Base-by-base conservation (phyloP, 495 filamentous ascomycete genomes). In the Lasiosphaeria miniovina region DNA sequence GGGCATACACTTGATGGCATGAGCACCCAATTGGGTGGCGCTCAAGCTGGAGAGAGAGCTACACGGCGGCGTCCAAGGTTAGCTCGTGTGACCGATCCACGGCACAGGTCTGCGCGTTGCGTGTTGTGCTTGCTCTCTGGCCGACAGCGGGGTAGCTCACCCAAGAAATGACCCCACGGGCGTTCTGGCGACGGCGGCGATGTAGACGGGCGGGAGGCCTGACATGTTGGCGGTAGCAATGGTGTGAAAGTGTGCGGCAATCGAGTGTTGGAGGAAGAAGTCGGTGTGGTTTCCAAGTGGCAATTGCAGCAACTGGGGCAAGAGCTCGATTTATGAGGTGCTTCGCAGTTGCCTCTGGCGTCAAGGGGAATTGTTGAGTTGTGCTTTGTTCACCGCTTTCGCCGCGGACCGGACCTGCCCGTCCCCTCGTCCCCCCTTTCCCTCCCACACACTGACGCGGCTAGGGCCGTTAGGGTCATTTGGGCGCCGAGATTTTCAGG, bases 81-180 rank as follows among this genome's bases (percentile, higher is more conserved):
- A 63, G 32, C 43, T 45, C 49, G 48, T n/a, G 35, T 57, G 52
- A 36, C 49, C 49, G 4, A 41, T 14, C 51, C 52, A 34, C 31
- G 17, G 11, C 24, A 24, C 24, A 24, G 24, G 24, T 24, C 1
- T 24, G 24, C 24, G 24, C 24, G 24, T 24, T 24, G 24, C 24
- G 24, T 24, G 24, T 46, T 48, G 11, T 32, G 6, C 54, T 48
- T 5, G 48, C 31, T 46, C 58, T n/a, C 17, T 14, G 32, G n/a
- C 24, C 36, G 15, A 35, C 14, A 52, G 60, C 57, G 58, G 64
- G 66, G 62, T 54, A 59, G 34, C 65, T 61, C 38, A 96, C 92
- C 94, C 94, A 61, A 93, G 83, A 75, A 98, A 98, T 54, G 88
- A 89, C 67, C 94, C 94, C 64, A 96, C 82, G 46, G 94, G 94